Base-by-base conservation (phyloP, 2,329 filamentous ascomycete species). In the Alternaria postmessia region DNA sequence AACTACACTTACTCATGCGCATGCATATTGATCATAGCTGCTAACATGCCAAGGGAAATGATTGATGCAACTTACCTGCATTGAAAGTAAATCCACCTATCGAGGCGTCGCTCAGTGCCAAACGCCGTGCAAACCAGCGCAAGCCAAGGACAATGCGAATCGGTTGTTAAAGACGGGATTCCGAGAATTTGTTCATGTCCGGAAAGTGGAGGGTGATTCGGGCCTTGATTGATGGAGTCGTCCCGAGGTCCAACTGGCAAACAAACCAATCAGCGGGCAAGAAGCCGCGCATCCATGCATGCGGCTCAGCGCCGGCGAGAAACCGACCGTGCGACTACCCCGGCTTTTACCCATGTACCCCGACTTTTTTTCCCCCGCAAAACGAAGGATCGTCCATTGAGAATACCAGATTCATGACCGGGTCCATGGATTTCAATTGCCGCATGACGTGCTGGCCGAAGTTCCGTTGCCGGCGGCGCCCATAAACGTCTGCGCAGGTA, bases 391-490 rank as follows among this genome's bases (percentile, higher is more conserved):
- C n/a, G 32, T 41, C 44, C 44, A 34, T 1, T 12, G 18, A 48
- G 30, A 20, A 48, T 48, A 22, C 18, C 18, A 22, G 1, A 48
- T 16, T 18, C 28, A 22, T 48, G 28, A 34, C 28, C 16, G 44
- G 20, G 7, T 12, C 28, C n/a, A 48, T 34, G 36, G 11, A 9
- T 20, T 42, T 30, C 54, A 56, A 51, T 51, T 18, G 44, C 54
- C 54, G 54, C 16, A 26, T 34, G 22, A 41, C n/a, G 18, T 16
- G 1, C 5, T 30, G 16, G 36, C 6, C 43, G 6, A 43, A 3
- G 14, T 26, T 58, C 56, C 28, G 51, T 58, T 39, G 51, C 56
- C 49, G 51, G 46, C 28, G 20, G 18, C 6, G 7, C 16, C 18
- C 46, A 54, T 58, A 58, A 54, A 39, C 32, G 1, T 8, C 16